phyloP scores from a whole-genome alignment of 805 yeast species.

The Clavispora asparagi region DNA sequence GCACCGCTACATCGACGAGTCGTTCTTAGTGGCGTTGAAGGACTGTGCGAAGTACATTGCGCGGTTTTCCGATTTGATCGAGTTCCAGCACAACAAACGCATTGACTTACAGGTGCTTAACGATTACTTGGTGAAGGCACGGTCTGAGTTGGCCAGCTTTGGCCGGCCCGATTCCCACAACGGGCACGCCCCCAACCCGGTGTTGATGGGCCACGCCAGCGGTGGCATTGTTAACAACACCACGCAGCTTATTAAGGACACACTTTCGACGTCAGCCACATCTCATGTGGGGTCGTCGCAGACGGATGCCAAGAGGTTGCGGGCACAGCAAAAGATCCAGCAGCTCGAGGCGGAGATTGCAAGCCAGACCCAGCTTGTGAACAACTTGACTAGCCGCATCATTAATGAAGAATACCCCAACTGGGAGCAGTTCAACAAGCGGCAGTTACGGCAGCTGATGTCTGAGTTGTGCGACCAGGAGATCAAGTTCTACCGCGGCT shows the following conservation, averaged over 20 bases:
- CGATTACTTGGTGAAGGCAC: slow-evolving; percentile 71
- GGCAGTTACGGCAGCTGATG: slow-evolving; percentile 70
- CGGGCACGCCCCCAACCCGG: slow-evolving; percentile 24
- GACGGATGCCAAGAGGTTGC: slow-evolving; percentile 39
- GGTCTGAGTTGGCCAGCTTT: slow-evolving; percentile 48
- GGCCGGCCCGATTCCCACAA: slow-evolving; percentile 46
- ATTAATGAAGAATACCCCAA: slow-evolving; percentile 49
- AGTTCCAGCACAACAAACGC: slow-evolving; percentile 84
- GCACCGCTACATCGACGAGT: slow-evolving; percentile 59
- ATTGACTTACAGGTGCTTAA: slow-evolving; percentile 83
- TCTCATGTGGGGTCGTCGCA: slow-evolving; percentile 36
- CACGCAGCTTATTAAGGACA: slow-evolving; percentile 43
- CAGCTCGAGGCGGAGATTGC: slow-evolving; percentile 43
- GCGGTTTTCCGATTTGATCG: slow-evolving; percentile 52
- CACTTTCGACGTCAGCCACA: slow-evolving; percentile 45
- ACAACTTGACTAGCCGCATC: slow-evolving; percentile 41
- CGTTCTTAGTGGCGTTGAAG: slow-evolving; percentile 74
- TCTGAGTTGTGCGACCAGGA: slow-evolving; percentile 71
- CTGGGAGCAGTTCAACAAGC: slow-evolving; percentile 76
- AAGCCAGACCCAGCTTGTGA: slow-evolving; percentile 40
- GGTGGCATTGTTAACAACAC: slow-evolving; percentile 38
- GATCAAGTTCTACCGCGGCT: slow-evolving; percentile 62
- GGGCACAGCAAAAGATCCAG: slow-evolving; percentile 37
- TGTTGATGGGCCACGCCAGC: slow-evolving; percentile 14
- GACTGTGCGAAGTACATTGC: slow-evolving; percentile 75